Evolutionary conservation across 179 eudicot genomes (phyloP).

Genomic region (Spinacia oleracea): DNA sequence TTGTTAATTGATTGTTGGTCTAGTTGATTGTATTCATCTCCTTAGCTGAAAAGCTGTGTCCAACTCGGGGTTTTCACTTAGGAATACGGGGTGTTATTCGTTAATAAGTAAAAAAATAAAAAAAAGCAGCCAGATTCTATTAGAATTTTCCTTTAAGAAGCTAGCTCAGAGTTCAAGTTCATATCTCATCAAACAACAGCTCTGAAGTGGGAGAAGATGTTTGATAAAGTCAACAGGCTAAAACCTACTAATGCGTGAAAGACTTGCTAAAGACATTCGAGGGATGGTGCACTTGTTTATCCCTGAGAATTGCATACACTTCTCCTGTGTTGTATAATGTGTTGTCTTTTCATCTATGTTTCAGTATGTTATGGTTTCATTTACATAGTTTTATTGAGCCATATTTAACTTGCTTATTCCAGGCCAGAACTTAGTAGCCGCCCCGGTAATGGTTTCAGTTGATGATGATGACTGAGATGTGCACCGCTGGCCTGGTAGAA

Average conservation of each 20-base stretch:
- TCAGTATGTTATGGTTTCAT: neutral
- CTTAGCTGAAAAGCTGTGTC: too few species aligned
- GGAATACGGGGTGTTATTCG: too few species aligned
- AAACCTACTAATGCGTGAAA: neutral
- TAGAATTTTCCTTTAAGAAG: too few species aligned
- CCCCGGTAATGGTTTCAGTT: conserved; percentile 7
- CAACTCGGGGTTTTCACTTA: too few species aligned
- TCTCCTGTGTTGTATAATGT: neutral
- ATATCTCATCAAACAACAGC: neutral
- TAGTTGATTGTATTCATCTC: too few species aligned
- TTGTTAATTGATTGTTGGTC: too few species aligned
- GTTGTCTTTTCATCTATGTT: neutral
- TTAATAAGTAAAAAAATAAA: too few species aligned
- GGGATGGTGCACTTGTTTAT: neutral
- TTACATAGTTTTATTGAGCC: neutral
- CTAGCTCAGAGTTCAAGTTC: too few species aligned
- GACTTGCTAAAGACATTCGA: neutral
- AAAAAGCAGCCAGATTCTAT: too few species aligned
- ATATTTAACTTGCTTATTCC: conserved; percentile 13
- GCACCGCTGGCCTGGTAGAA: neutral
- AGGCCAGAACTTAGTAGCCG: conserved; percentile 16
- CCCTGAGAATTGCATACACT: neutral
- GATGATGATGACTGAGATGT: conserved; percentile 6
- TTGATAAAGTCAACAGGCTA: too few species aligned
- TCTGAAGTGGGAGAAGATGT: too few species aligned